phyloP scores from a whole-genome alignment of 2,329 filamentous ascomycete species.

The Ilyonectria mors-panacis region DNA sequence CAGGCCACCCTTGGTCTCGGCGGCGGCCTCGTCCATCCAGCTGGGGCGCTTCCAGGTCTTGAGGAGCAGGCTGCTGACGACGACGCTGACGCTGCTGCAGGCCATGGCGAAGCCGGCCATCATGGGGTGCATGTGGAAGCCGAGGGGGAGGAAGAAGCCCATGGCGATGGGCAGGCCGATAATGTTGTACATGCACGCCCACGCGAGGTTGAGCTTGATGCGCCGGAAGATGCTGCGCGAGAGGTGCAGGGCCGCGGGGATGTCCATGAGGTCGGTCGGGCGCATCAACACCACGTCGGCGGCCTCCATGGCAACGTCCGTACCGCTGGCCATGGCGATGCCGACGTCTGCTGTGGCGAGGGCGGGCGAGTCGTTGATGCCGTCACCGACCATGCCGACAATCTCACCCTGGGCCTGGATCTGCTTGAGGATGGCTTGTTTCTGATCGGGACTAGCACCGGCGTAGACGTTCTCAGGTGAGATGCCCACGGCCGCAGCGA shows the following conservation, averaged over 20 bases:
- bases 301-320: slow-evolving; percentile 97
- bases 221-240: slow-evolving; percentile 88
- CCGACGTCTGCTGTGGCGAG: slow-evolving; percentile 93
- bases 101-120: slow-evolving; percentile 97
- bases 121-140: slow-evolving; percentile 91
- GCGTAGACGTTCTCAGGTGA: slow-evolving; percentile 82
- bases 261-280: slow-evolving; percentile 89
- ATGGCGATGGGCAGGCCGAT: slow-evolving; percentile 95
- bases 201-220: slow-evolving; percentile 93
- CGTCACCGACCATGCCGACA: slow-evolving; percentile 97
- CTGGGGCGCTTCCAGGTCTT: slow-evolving; percentile 87
- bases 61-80: slow-evolving; percentile 84
- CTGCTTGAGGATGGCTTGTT: slow-evolving; percentile 85
- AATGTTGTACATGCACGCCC: slow-evolving; percentile 94
- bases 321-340: slow-evolving; percentile 92
- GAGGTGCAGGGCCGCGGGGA: slow-evolving; percentile 88
- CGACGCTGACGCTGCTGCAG: slow-evolving; percentile 89
- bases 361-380: slow-evolving; percentile 98
- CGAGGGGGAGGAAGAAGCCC: slow-evolving; percentile 94
- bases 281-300: slow-evolving; percentile 97
- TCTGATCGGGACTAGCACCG: slow-evolving; percentile 91
- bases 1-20: slow-evolving; percentile 70
- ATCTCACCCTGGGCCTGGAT: slow-evolving; percentile 82
- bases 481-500: slow-evolving; percentile 88
- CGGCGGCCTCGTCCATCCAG: slow-evolving; percentile 85